A percentile compares a stretch with the other conserved stretches of the same genome.
Evolutionary conservation across 352 stramenopile species (phyloP).

Genomic region (Globisporangium echinulatum): DNA sequence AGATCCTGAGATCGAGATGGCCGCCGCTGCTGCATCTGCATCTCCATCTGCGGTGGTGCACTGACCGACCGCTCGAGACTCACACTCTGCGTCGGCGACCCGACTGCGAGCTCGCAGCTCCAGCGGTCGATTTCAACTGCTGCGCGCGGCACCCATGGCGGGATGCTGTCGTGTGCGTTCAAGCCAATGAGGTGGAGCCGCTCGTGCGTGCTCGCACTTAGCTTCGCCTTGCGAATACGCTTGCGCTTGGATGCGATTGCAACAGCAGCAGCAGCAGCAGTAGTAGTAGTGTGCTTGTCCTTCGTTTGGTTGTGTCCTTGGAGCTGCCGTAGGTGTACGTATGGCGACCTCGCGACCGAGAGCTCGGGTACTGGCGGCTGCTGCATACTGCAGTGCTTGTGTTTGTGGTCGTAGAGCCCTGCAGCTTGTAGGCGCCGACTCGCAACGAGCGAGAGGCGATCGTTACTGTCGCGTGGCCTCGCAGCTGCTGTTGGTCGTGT

Average conservation of each 20-base stretch:
- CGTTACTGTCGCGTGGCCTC: neutral
- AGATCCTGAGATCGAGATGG: no score
- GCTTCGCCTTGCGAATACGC: constrained; percentile 6
- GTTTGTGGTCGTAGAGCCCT: constrained; percentile 8
- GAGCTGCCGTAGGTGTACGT: no score
- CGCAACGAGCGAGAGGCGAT: constrained; percentile 6
- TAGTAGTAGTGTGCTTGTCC: neutral
- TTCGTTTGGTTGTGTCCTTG: no score
- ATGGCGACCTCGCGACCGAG: no score
- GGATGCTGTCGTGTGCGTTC: constrained; percentile 11
- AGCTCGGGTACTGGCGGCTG: no score
- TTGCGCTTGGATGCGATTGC: constrained; percentile 3
- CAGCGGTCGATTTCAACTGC: constrained; percentile 2
- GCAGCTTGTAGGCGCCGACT: constrained; percentile 9
- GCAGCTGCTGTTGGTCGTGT: no score
- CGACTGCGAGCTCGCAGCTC: constrained; percentile 12
- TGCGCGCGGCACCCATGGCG: constrained; percentile 6
- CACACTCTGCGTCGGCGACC: neutral
- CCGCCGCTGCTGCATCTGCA: no score
- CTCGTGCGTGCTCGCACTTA: constrained; percentile 1
- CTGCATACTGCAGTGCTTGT: neutral
- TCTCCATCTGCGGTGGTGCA: no score
- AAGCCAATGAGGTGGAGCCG: constrained; percentile 8
- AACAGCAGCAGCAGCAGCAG: neutral
- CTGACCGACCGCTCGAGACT: no score